These are phyloP conservation scores for Lindgomyces ingoldianus DNA, from an alignment of 495 filamentous ascomycete species.

Conservation along the genomic window DNA sequence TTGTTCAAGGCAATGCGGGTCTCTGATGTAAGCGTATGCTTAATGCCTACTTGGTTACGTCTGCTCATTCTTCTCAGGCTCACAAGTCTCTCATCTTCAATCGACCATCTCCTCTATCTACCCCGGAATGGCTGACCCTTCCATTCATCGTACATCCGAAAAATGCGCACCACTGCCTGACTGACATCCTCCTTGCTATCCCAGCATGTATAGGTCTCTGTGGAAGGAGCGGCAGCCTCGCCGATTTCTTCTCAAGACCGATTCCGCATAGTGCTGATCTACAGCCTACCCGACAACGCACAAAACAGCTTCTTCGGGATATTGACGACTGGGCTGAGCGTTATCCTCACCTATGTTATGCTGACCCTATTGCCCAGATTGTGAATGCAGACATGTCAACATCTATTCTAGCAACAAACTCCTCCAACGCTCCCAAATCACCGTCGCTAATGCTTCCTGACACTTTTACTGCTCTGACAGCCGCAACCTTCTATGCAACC, in stretches of 20 bases:
- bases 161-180: conserved; percentile 23
- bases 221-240: conserved; percentile 3
- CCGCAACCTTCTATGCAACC: conserved; percentile 17
- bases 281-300: neutral
- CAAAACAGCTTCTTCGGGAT: conserved; percentile 4
- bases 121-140: conserved; percentile 25
- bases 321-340: conserved; percentile 10
- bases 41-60: neutral
- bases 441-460: conserved; percentile 12
- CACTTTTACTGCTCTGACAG: conserved; percentile 17
- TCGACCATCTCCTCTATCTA: conserved; percentile 19
- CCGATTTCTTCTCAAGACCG: conserved; percentile 7
- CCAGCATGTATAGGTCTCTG: conserved; percentile 15
- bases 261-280: conserved; percentile 11
- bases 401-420: neutral
- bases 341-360: conserved; percentile 11
- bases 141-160: conserved; percentile 10
- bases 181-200: conserved; percentile 25
- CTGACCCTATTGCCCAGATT: neutral
- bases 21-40: conserved; percentile 17
- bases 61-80: conserved; percentile 2
- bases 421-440: neutral
- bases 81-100: conserved; percentile 26
- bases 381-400: conserved; percentile 10
- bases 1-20: conserved; percentile 26